Base-by-base conservation (phyloP, 306 rosid species). In the Trichosanthes truncata region DNA sequence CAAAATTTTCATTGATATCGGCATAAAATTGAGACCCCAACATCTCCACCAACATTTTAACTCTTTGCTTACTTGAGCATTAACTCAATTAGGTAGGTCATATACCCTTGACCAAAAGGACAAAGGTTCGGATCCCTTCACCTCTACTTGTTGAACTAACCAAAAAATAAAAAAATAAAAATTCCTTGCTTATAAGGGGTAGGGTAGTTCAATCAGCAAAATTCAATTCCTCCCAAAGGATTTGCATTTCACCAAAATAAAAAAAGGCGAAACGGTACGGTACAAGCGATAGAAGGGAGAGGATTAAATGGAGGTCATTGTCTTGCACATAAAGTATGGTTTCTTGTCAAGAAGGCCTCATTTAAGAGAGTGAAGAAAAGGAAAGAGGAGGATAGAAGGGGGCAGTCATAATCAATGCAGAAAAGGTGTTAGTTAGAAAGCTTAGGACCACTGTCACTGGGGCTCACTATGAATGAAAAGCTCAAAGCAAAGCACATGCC, bases 401-500 rank as follows among this genome's bases (percentile, higher is more conserved):
- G 51, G 67, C 52, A 33, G 79, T 53, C 52, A 56, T 76, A 35
- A 76, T 76, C 68, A 76, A 53, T 76, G 52, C 66, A 23, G 23
- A 6, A 76, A 76, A 56, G 45, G 79, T 8, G 61, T 76, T 56
- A 75, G 46, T 75, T 75, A 75, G 79, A 25, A 75, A 33, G 59
- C 7, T 35, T 29, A 76, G 79, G 79, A 76, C 79, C 79, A 76
- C 79, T 21, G 5, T 41, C 78, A 74, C 78, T 29, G 5, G 33
- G 35, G 46, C 43, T 31, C 48, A n/a, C 59, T 73, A 3, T 29
- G 12, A 74, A 74, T 49, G 55, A 74, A 49, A 74, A 48, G 40
- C 78, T 13, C 59, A 25, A 74, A 49, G 26, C 78, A 76, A 76
- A 55, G 48, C 79, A 76, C 79, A 76, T 76, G 68, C 79, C 65